Percentiles rank a stretch among this genome's conserved stretches.
phyloP scores from a whole-genome alignment of 176 grass and related monocot genomes.

The Avena eriantha region DNA sequence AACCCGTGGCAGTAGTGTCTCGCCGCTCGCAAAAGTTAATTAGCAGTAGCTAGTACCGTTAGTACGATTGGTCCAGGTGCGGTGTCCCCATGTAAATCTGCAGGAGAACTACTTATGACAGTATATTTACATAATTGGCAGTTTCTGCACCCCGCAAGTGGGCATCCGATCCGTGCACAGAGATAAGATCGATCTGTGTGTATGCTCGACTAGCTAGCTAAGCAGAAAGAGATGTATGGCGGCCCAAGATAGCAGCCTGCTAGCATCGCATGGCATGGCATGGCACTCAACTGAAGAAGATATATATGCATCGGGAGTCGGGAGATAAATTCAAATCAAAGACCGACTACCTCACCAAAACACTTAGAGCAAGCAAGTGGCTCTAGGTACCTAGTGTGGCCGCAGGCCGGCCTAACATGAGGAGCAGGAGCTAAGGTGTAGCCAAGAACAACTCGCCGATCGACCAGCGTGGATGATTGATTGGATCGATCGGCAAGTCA shows the following conservation, averaged over 20 bases:
- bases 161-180: neutral
- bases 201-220: neutral
- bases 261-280: neutral
- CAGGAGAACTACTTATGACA: neutral
- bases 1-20: neutral
- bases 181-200: constrained; percentile 17
- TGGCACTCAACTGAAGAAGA: neutral
- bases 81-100: constrained; percentile 7
- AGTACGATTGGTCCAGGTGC: constrained; percentile 2
- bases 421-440: constrained; percentile 82
- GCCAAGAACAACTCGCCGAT: constrained; percentile 93
- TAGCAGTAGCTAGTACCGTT: neutral
- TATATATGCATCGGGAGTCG: neutral
- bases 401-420: constrained; percentile 60
- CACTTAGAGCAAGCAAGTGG: neutral
- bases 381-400: constrained; percentile 20
- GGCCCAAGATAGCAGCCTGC: neutral
- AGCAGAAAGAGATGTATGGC: neutral
- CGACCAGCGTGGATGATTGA: neutral
- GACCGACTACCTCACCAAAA: neutral
- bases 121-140: constrained; percentile 13
- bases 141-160: constrained; percentile 20
- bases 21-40: neutral
- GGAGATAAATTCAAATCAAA: neutral
- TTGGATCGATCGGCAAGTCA: constrained; percentile 83